Evolutionary conservation across 2,329 filamentous ascomycete genomes (phyloP), one percentile per base, ranked within the genome.

Genomic region (Aspergillus tubingensis): DNA sequence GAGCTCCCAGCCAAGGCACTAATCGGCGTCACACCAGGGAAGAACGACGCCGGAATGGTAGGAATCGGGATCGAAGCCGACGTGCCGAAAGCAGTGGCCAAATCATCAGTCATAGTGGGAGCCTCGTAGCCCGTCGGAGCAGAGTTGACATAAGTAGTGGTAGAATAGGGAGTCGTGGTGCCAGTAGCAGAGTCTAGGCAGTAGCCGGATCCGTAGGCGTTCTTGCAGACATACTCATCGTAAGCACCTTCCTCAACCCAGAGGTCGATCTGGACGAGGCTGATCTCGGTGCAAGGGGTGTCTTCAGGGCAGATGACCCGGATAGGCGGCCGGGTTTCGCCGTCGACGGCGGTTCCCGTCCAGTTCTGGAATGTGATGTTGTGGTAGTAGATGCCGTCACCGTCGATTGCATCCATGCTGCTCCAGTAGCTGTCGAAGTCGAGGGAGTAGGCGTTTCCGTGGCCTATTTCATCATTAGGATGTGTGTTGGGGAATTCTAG

Each of bases 361-460:
- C 85, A 87, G 71, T 83, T 82, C 30, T 70, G 77, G 68, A 86
- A 79, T 2, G 77, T 82, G 65, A 88, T 76, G 72, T 85, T 83
- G 65, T 65, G 76, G 44, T 84, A 79, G 60, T 80, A 70, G 6
- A 87, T 82, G 32, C 85, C 85, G 63, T 79, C 66, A 21, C 85
- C 85, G 1, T 70, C 64, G 2, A 75, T 68, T 0, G 72, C 63
- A 39, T 60, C 66, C 76, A 80, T 80, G 57, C 75, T 76, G 30
- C 71, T 69, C 84, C 84, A 86, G 66, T 81, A 79, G 57, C 82
- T 76, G 71, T 87, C 81, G 56, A 86, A 79, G 69, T 86, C 76
- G 23, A 86, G 74, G 10, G 79, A 81, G 75, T 86, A 87, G 3
- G 85, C 84, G 61, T 87, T 88, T 59, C 76, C 74, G 70, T 85